Base-by-base conservation (phyloP, 345 rosid species). In the Citrus medica region DNA sequence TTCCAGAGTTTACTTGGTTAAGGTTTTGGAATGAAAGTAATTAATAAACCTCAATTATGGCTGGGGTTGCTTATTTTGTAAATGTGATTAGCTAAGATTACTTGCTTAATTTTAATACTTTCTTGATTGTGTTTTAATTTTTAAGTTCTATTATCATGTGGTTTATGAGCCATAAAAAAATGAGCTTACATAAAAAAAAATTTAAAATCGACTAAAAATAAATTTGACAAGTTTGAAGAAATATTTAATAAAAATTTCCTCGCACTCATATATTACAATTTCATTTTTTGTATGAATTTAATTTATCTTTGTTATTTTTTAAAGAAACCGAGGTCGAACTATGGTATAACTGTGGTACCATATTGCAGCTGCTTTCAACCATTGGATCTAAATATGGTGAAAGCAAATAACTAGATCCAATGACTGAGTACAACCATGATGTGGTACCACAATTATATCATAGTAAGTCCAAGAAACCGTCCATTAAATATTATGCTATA, bases 31-130 rank as follows among this genome's bases (percentile, higher is more conserved):
- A 70, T 81, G 53, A 76, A 79, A 46, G 75, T 82, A 78, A 74
- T 78, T 87, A 82, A 85, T 82, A 73, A 82, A 71, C 73, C 78
- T 77, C 67, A 76, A 81, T 82, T 79, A 71, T 62, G 33, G n/a
- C 63, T 46, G 32, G 21, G 58, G 37, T 71, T 30, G 22, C 65
- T 56, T 28, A 1, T 48, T 48, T 27, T 70, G 30, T 70, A 70
- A 56, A 51, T 40, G 68, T 33, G 58, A 75, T 59, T 25, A 60
- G 16, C 40, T 61, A 8, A 3, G 17, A 60, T 55, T 2, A 17
- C 60, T 71, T 71, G 74, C 74, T 71, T 71, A 30, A 51, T 27
- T 17, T 53, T 53, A 6, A n/a, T 55, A 1, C 10, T 53, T 55
- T 17, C 10, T 71, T 55, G 62, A 46, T 69, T 68, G 22, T 68